Base-by-base conservation (phyloP, 1,284 basidiomycete genomes). In the Chalciporus piperatoides region DNA sequence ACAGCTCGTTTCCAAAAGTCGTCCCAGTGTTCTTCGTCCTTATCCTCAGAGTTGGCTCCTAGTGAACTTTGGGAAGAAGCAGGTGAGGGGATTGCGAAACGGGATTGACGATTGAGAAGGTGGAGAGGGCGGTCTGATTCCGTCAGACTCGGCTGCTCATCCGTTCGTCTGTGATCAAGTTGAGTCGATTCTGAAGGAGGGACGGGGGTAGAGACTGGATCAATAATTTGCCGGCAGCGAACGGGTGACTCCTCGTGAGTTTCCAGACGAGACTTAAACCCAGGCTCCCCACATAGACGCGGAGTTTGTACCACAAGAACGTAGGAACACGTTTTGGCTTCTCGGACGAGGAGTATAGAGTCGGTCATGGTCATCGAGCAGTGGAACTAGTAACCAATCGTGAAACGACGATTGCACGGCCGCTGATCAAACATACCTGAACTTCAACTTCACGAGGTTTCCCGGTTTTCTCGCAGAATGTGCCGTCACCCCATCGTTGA, bases 251-350 rank as follows among this genome's bases (percentile, higher is more conserved):
- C 84, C 50, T 84, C 81, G 44, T 74, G 77, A 38, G 75, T 71
- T 56, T 90, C 86, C 44, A 76, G 75, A 41, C 77, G 80, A 40
- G 87, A 88, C 65, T 79, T 84, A 73, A 97, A 97, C 7, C 92
- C 90, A 11, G 92, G 92, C 61, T 95, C 86, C 49, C 84, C 82
- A 64, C 94, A 97, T 19, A 97, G 77, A 50, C 92, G 86, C 27
- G 94, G 93, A 1, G 92, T 95, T 67, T 96, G 88, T 51, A 97
- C 85, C 57, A 96, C 88, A 50, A 97, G 76, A 43, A 96, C 82
- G 67, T 97, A 97, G 59, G 88, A 84, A 69, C 94, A 91, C 25
- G 86, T 94, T 63, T 87, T 87, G 17, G 91, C 80, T 74, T 97
- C 94, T 65, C 94, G 92, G 60, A 97, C 84, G 63, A 94, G 86